Base-by-base conservation (phyloP, 2,329 filamentous ascomycete genomes). In the Colletotrichum viniferum region DNA sequence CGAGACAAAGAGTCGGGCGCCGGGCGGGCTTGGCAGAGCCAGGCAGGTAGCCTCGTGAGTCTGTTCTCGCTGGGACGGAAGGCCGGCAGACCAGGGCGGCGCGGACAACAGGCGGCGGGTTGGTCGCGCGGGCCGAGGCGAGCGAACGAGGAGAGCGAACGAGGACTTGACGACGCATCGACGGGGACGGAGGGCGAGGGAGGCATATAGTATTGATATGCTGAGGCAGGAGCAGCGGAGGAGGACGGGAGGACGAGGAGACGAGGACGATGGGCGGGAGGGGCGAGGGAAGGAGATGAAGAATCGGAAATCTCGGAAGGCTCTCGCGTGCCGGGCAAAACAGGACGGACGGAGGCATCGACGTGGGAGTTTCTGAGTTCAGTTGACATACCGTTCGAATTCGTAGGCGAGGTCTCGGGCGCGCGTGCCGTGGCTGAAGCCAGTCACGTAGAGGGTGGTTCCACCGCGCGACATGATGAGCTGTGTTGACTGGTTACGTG, bases 341-440 rank as follows among this genome's bases (percentile, higher is more conserved):
- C 83, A 84, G 85, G 84, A 84, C 82, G 83, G 85, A 86, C 85
- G 85, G 81, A 86, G 83, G 85, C 83, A 87, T 87, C 86, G 88
- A 86, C 83, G 85, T 85, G 85, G 86, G 85, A 74, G 30, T 65
- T 77, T 71, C 60, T 67, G 67, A 67, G 82, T 80, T 82, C 82
- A 83, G 88, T 86, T 90, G 91, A 98, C 96, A 92, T 98, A 98
- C 95, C 96, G 96, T 96, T 98, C 96, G 94, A 98, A 98, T 91
- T 98, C 96, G 94, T 98, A 98, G 90, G 96, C 96, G 86, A 98
- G 95, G 91, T 99, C 96, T 92, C 97, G 95, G 86, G 97, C 96
- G 90, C 97, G 95, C 86, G 96, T 98, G 87, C 96, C 96, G 88
- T 98, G 96, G 92, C 96, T 97, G 88, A 99, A 99, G 91, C 97